Base-by-base conservation (phyloP, 352 stramenopile species). In the Phytophthora tentaculata region DNA sequence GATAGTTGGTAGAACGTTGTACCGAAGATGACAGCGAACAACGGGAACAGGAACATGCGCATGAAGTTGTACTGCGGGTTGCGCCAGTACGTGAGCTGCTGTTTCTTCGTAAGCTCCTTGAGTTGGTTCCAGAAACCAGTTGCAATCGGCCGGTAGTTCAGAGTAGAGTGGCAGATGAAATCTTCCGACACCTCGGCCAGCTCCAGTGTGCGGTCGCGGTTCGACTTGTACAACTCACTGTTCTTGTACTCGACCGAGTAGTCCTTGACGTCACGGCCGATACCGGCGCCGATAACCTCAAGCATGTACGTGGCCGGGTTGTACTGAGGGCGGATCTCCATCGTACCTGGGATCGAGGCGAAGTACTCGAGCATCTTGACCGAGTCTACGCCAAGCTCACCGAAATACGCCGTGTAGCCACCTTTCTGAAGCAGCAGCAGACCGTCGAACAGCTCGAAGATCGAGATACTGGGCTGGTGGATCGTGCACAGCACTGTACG, bases 231-330 rank as follows among this genome's bases (percentile, higher is more conserved):
- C 50, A 84, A 29, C 12, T 71, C 51, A 24, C 77, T 88, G 48
- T 83, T 81, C 13, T 72, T 64, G 61, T 88, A 88, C 56, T 83
- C 75, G 4, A 84, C 45, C 14, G 77, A 81, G 64, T 84, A 88
- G 24, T 86, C 77, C 59, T 86, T 79, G 12, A 81, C 68, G 43
- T 85, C 76, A 32, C 77, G 77, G 22, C 71, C 76, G 58, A 88
- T 83, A 61, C 81, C 88, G 20, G 87, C 84, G 12, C 85, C 85
- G 41, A 95, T 94, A 3, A 90, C 76, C 20, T 96, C 88, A 6
- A 98, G 74, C 86, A 98, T 97, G 71, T 85, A 97, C 26, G 79
- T 96, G 5, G 91, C 92, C 10, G 94, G 92, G 73, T 98, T 98
- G 67, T 94, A 89, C 56, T 88, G 77, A 5, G 83, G 71, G 1